These are phyloP conservation scores for Ogataea naganishii DNA, from an alignment of 805 yeast genomes.

Conservation along the genomic window DNA sequence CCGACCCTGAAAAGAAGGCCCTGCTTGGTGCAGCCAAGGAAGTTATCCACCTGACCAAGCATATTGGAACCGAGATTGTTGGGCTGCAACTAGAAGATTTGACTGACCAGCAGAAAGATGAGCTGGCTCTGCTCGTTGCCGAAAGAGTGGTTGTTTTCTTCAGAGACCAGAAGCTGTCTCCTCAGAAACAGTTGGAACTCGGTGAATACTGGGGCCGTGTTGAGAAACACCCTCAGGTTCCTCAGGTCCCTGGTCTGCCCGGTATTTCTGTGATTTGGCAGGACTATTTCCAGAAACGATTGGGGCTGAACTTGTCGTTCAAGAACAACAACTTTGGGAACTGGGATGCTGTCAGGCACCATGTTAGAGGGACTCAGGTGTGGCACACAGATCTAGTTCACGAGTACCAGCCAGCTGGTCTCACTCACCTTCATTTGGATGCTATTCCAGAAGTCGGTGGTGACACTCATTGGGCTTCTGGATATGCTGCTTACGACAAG, in stretches of 20 bases:
- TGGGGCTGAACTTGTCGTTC: conserved; percentile 10
- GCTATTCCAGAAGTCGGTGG: conserved; percentile 44
- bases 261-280: conserved; percentile 36
- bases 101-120: conserved; percentile 35
- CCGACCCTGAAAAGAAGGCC: conserved; percentile 34
- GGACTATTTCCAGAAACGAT: conserved; percentile 23
- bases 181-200: conserved; percentile 32
- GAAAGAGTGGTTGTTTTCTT: conserved; percentile 45
- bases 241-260: conserved; percentile 24
- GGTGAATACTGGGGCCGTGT: conserved; percentile 39
- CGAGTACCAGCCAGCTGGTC: conserved; percentile 48
- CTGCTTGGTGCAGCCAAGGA: conserved; percentile 31
- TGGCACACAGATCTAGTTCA: conserved; percentile 52
- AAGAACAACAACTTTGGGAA: conserved; percentile 14
- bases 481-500: conserved; percentile 51
- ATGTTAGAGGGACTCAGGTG: conserved; percentile 14
- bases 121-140: conserved; percentile 37
- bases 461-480: conserved; percentile 49
- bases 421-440: conserved; percentile 45
- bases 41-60: conserved; percentile 33
- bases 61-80: conserved; percentile 40
- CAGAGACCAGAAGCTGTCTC: conserved; percentile 36
- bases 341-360: conserved; percentile 8
- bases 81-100: conserved; percentile 37
- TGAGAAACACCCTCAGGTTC: conserved; percentile 30